phyloP scores from a whole-genome alignment of 2,329 filamentous ascomycete species.

The Paraconiothyrium sp. region DNA sequence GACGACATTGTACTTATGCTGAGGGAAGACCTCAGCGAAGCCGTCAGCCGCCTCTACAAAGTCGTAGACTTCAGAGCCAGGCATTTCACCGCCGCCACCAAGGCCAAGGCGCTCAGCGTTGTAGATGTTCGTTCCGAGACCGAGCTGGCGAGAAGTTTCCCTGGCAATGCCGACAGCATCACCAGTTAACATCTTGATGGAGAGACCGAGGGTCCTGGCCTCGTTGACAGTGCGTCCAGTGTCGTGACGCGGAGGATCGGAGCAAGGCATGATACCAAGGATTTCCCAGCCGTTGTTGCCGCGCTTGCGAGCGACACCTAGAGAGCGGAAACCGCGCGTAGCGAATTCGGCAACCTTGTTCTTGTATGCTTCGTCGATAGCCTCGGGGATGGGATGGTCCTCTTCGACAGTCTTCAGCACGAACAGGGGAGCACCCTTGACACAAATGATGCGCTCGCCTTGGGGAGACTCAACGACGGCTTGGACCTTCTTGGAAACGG shows the following conservation, averaged over 20 bases:
- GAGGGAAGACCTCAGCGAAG: slow-evolving; percentile 93
- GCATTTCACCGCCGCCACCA: slow-evolving; percentile 89
- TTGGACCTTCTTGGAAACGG: slow-evolving; percentile 91
- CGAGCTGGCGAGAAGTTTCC: slow-evolving; percentile 90
- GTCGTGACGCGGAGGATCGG: slow-evolving; percentile 88
- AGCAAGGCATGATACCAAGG: slow-evolving; percentile 94
- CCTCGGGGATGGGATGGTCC: slow-evolving; percentile 80
- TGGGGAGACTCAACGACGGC: slow-evolving; percentile 84
- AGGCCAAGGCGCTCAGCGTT: slow-evolving; percentile 93
- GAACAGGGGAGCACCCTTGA: slow-evolving; percentile 90
- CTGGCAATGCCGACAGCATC: slow-evolving; percentile 92
- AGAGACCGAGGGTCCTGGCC: slow-evolving; percentile 85
- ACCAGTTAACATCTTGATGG: slow-evolving; percentile 96
- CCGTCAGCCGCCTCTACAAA: slow-evolving; percentile 95
- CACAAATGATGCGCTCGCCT: slow-evolving; percentile 85
- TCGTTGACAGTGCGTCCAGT: slow-evolving; percentile 91
- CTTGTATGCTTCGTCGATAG: slow-evolving; percentile 85
- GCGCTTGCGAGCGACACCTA: slow-evolving; percentile 91
- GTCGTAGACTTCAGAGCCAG: slow-evolving; percentile 92
- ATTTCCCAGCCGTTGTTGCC: slow-evolving; percentile 86
- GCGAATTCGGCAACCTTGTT: slow-evolving; percentile 93
- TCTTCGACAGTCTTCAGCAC: slow-evolving; percentile 88
- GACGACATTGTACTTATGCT: slow-evolving; percentile 95
- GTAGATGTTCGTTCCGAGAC: slow-evolving; percentile 92
- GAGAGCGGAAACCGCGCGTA: slow-evolving; percentile 90